Base-by-base conservation (phyloP, 1,139 yeast genomes). In the Yamadazyma conglobata region DNA sequence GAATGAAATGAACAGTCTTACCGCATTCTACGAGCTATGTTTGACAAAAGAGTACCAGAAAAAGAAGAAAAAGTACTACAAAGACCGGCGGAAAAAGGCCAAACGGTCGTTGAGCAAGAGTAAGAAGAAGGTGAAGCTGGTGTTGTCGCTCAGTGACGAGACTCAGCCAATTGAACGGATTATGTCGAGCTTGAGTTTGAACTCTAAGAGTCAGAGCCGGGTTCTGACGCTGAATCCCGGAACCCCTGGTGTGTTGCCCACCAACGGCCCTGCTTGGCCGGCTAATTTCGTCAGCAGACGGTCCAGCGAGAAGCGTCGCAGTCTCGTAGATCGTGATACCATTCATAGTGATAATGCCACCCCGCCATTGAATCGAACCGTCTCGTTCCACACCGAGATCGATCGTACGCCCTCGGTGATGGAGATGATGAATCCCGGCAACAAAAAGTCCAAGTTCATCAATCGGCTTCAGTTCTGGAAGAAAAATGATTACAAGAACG, bases 21-120 rank as follows among this genome's bases (percentile, higher is more conserved):
- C 89, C n/a, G 96, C 95, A 0, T 68, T 85, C 38, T 91, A 94
- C 83, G 82, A 80, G 27, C 62, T 91, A 10, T 58, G 82, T 10
- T 59, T 86, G 12, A 89, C 86, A 22, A 68, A 72, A 31, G 93
- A 83, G 42, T 61, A 59, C 30, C 42, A 53, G 12, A 58, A 56
- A 34, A 67, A 65, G 50, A 63, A 60, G 41, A 49, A 48, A 32
- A 50, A 50, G 23, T 57, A 63, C 31, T 42, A 56, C 30, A 51
- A 49, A 15, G 61, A 60, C 23, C 65, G 61, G 46, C 64, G 69
- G 44, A 55, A 58, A 38, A 62, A 73, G 37, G 68, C 70, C 8
- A 60, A 56, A 36, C 62, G 58, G 34, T 62, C 66, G 13, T 45
- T 74, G 10, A 60, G 63, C 18, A 63, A 74, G 44, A 75, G 81